phyloP scores from a whole-genome alignment of 306 rosid genomes.

The Acacia crassicarpa region DNA sequence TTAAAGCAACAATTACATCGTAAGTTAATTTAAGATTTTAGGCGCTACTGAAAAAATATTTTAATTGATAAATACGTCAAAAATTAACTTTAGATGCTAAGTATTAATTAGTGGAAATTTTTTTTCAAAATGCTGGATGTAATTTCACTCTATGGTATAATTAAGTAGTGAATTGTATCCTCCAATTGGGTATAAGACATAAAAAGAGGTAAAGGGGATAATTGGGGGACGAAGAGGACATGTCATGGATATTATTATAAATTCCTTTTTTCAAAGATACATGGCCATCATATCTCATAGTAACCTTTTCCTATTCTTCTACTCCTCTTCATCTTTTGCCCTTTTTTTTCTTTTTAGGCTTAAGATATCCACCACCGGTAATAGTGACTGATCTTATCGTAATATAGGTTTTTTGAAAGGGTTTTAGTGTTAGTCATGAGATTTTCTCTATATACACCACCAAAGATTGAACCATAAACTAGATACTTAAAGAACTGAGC shows the following conservation, averaged over 20 bases:
- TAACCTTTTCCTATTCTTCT: background rate
- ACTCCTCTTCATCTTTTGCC: background rate
- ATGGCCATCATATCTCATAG: background rate
- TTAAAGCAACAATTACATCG: too few species aligned
- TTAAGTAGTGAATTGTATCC: background rate
- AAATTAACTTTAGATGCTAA: too few species aligned
- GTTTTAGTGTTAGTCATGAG: too few species aligned
- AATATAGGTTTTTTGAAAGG: fast-evolving
- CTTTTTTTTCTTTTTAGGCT: too few species aligned
- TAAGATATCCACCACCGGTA: too few species aligned
- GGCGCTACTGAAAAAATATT: too few species aligned
- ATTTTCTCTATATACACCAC: too few species aligned
- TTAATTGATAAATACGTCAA: too few species aligned
- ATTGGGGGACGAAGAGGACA: background rate
- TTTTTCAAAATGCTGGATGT: too few species aligned
- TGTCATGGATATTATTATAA: background rate
- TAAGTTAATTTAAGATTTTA: too few species aligned
- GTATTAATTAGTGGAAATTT: too few species aligned
- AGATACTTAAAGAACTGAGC: fast-evolving
- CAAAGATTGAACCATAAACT: fast-evolving
- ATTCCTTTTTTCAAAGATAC: background rate
- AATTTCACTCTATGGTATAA: too few species aligned
- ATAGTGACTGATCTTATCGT: fast-evolving
- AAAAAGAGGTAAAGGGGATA: background rate
- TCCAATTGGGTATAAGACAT: background rate